Percentiles rank a stretch among this genome's conserved stretches.
phyloP scores from a whole-genome alignment of 2,329 filamentous ascomycete species.

The Paecilomyces fulvus region DNA sequence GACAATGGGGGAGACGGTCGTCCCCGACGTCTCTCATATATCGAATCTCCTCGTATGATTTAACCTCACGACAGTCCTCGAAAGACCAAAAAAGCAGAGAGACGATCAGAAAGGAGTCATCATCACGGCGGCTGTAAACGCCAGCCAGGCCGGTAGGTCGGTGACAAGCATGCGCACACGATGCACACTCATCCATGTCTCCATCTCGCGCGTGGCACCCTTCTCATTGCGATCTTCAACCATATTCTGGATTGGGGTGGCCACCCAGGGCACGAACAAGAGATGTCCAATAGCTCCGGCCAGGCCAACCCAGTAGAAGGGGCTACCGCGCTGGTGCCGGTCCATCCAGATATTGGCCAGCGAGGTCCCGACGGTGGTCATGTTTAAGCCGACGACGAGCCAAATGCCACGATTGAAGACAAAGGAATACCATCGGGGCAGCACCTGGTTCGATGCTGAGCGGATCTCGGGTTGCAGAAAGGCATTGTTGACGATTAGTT shows the following conservation, averaged over 20 bases:
- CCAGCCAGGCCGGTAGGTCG: slow-evolving; percentile 4
- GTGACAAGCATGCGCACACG: slow-evolving; percentile 6
- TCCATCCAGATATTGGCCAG: slow-evolving; percentile 5
- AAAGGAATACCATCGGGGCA: slow-evolving; percentile 6
- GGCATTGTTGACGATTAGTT: slow-evolving; percentile 6
- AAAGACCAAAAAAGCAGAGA: too few relatives aligned
- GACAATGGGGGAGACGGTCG: too few relatives aligned
- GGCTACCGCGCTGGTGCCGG: neutral
- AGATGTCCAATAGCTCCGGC: slow-evolving; percentile 8
- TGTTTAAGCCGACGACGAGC: slow-evolving; percentile 7
- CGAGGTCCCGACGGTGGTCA: slow-evolving; percentile 7
- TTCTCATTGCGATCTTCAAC: slow-evolving; percentile 5
- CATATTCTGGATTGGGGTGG: slow-evolving; percentile 7
- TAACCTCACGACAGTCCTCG: too few relatives aligned
- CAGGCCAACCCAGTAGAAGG: slow-evolving; percentile 11
- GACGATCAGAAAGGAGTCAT: neutral
- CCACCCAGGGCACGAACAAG: slow-evolving; percentile 10
- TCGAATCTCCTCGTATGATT: too few relatives aligned
- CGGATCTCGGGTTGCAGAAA: slow-evolving; percentile 8
- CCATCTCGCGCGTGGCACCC: slow-evolving; percentile 8
- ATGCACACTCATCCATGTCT: slow-evolving; percentile 8
- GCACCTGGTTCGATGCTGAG: slow-evolving; percentile 1
- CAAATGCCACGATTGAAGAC: slow-evolving; percentile 8
- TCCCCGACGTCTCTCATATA: too few relatives aligned
- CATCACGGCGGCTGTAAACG: neutral